phyloP scores from a whole-genome alignment of 768 basidiomycete species.

The Goffeauzyma gilvescens region DNA sequence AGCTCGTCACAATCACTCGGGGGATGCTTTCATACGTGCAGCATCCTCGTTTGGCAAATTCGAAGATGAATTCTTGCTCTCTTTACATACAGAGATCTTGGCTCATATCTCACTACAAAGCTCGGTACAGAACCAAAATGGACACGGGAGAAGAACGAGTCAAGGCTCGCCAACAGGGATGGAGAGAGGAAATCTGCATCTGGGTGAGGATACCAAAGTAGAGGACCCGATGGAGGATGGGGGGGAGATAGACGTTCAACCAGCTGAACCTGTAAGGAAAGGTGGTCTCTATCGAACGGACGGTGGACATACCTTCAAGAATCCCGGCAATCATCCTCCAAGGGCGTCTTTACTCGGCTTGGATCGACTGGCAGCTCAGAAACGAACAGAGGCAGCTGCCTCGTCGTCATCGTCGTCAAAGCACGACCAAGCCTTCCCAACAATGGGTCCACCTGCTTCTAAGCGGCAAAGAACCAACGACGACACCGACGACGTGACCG shows the following conservation, averaged over 20 bases:
- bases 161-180: not conserved
- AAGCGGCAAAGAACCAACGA: constrained; percentile 51
- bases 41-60: constrained; percentile 73
- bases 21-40: constrained; percentile 46
- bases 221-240: constrained; percentile 39
- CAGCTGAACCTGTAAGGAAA: constrained; percentile 54
- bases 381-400: constrained; percentile 44
- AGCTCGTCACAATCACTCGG: constrained; percentile 49
- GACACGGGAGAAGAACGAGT: not conserved
- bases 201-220: constrained; percentile 13
- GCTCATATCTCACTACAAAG: constrained; percentile 51
- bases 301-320: constrained; percentile 52
- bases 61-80: constrained; percentile 52
- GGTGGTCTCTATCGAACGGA: constrained; percentile 57
- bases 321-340: constrained; percentile 56
- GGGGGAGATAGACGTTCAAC: constrained; percentile 61
- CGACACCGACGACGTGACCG: constrained; percentile 38
- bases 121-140: constrained; percentile 24
- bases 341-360: constrained; percentile 65
- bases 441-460: constrained; percentile 30
- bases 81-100: constrained; percentile 60
- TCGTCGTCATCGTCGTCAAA: constrained; percentile 1
- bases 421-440: not conserved
- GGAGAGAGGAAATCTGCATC: constrained; percentile 4
- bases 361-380: constrained; percentile 73